Evolutionary conservation across 148 eudicot genomes (phyloP).

Genomic region (Diospyros kaki): DNA sequence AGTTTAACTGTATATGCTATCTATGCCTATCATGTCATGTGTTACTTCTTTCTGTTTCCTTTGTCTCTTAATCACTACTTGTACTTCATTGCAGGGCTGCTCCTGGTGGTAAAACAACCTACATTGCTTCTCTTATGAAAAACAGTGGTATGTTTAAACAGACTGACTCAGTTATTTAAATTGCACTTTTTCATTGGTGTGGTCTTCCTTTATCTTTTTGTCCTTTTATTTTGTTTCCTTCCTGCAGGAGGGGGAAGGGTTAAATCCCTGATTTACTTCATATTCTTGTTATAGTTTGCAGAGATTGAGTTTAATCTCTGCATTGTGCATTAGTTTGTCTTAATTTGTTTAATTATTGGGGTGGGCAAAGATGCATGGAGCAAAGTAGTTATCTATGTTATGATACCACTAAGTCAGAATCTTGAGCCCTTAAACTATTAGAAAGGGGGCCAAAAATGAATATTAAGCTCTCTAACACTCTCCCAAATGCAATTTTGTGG

Average conservation of each 20-base stretch:
- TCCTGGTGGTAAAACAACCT: slow-evolving; percentile 97
- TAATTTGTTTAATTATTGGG: background rate
- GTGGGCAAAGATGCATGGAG: background rate
- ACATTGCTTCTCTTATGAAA: slow-evolving; percentile 87
- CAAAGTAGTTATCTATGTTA: too few relatives aligned
- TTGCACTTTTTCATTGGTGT: background rate
- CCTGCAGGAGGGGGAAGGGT: too few relatives aligned
- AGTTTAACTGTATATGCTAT: too few relatives aligned
- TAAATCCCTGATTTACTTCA: too few relatives aligned
- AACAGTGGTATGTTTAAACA: slow-evolving; percentile 57
- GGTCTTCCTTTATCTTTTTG: too few relatives aligned
- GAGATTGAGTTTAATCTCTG: too few relatives aligned
- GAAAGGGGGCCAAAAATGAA: too few relatives aligned
- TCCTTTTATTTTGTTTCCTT: too few relatives aligned
- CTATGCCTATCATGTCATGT: background rate
- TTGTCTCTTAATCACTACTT: slow-evolving; percentile 5
- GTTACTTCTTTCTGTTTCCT: slow-evolving; percentile 3
- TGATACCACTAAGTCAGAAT: too few relatives aligned
- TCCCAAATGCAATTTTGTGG: too few relatives aligned
- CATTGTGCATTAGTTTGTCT: background rate
- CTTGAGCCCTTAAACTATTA: too few relatives aligned
- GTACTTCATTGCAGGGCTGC: slow-evolving; percentile 64
- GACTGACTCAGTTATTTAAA: background rate
- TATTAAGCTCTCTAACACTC: too few relatives aligned
- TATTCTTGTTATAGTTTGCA: background rate